A percentile compares a stretch with the other conserved stretches of the same genome.
phyloP scores from a whole-genome alignment of 768 basidiomycete genomes.

The Calocybe gangraenosa region DNA sequence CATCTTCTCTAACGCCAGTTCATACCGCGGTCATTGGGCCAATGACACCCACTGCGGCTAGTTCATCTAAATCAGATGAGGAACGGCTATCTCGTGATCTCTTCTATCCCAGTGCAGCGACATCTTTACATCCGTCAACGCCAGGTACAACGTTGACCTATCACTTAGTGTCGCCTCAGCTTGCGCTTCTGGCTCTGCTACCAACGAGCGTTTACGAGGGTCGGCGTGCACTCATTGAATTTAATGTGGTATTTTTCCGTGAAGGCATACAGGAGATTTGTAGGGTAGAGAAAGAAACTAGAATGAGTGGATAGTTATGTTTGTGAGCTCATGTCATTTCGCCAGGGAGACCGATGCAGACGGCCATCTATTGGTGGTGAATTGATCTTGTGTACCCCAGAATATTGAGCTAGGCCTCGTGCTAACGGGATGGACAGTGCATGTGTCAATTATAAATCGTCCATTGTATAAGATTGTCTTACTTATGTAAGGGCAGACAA shows the following conservation, averaged over 20 bases:
- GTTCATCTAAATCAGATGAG: constrained; percentile 2
- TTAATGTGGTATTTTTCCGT: constrained; percentile 83
- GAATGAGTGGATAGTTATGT: constrained; percentile 28
- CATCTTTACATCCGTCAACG: constrained; percentile 52
- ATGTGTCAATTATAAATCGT: background rate
- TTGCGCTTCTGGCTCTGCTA: constrained; percentile 68
- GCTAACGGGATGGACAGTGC: constrained; percentile 1
- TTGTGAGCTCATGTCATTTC: background rate
- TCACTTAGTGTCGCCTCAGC: constrained; percentile 71
- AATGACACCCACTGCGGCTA: constrained; percentile 13
- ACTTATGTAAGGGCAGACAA: too few species aligned
- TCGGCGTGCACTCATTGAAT: constrained; percentile 74
- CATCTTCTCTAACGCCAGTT: constrained; percentile 19
- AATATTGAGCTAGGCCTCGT: constrained; percentile 1
- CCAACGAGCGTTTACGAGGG: constrained; percentile 71
- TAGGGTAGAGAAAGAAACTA: constrained; percentile 62
- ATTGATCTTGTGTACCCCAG: constrained; percentile 3
- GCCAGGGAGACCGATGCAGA: constrained; percentile 4
- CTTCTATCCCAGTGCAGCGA: constrained; percentile 69
- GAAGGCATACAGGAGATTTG: constrained; percentile 82
- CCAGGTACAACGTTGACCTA: constrained; percentile 79
- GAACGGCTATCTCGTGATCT: constrained; percentile 33
- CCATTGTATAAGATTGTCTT: too few species aligned
- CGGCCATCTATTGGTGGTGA: constrained; percentile 8
- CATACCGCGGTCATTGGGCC: constrained; percentile 16